Evolutionary conservation across 192 early-diverging fungal species (phyloP), one percentile per base, ranked within the genome.

Genomic region (Coemansia reversa): DNA sequence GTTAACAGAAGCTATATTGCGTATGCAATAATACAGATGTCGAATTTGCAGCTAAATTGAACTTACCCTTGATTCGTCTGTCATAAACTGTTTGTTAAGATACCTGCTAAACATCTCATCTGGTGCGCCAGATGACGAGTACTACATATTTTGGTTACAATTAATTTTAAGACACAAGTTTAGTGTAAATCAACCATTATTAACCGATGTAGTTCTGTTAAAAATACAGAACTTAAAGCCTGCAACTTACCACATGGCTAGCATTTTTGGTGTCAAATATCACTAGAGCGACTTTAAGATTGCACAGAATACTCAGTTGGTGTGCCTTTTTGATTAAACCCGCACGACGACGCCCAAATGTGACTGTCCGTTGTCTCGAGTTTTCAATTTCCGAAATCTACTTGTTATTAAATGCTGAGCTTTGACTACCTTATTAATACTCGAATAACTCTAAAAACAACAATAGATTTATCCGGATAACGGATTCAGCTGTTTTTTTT

Each of bases 301-400:
- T 78, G 59, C 82, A 84, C 0, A 84, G 66, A 2, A 84, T 75
- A 57, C 74, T 73, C 24, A 84, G 57, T 55, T 84, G 77, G 50
- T 84, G 77, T 3, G 82, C 82, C 74, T 84, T 84, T 58, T 84
- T 84, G 51, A 84, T 80, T 22, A 84, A 62, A 22, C 82, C 82
- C 1, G 77, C 74, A 4, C 77, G 74, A 42, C 82, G 76, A 4
- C 77, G 74, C 25, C 74, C 74, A 73, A 84, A 84, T 1, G 82
- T 84, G 24, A 84, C 82, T 0, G 74, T 77, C 18, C 65, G 60
- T 39, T 80, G 77, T 8, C 82, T 70, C 42, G 74, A 76, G 62
- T 84, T 77, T 65, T 80, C 82, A 24, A 84, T 84, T 51, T 70
- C 74, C 5, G 60, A 59, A 32, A 84, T 80, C 74, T 81, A 69